Conservation (phyloP, 768 basidiomycete species). For the Amanita thiersii region DNA sequence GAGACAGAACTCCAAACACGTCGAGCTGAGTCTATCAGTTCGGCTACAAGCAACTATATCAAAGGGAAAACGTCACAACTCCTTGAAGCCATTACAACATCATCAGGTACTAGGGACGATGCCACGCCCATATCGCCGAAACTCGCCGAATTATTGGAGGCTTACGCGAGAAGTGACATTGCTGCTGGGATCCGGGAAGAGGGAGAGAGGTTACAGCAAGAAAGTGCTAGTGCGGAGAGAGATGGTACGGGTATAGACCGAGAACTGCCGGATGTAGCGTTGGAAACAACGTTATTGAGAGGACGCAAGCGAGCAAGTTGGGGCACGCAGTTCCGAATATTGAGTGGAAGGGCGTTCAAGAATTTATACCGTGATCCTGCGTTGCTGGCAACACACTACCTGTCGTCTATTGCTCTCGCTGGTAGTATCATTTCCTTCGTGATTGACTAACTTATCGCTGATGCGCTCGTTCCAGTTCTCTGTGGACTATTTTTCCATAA, state of each 20-base stretch:
- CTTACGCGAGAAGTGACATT: conserved; percentile 62
- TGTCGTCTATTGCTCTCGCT: conserved; percentile 76
- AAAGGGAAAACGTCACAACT: conserved; percentile 70
- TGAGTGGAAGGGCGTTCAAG: conserved; percentile 97
- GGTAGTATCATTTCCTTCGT: conserved; percentile 37
- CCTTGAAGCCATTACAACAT: conserved; percentile 45
- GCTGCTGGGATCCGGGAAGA: conserved; percentile 56
- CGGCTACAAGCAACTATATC: conserved; percentile 44
- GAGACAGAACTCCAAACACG: conserved; percentile 48
- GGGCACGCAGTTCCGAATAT: conserved; percentile 85
- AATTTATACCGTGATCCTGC: conserved; percentile 95
- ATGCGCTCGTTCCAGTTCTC: conserved; percentile 43
- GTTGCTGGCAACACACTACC: conserved; percentile 84
- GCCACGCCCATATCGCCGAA: conserved; percentile 41
- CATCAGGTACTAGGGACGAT: conserved; percentile 10
- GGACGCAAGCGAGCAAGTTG: conserved; percentile 78
- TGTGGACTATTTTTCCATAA: conserved; percentile 93
- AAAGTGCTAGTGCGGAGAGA: conserved; percentile 21
- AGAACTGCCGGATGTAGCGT: conserved; percentile 57
- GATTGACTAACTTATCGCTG: conserved; percentile 4
- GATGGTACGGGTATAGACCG: conserved; percentile 21
- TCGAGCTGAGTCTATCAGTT: conserved; percentile 28
- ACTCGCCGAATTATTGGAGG: conserved; percentile 64
- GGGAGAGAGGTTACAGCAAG: conserved; percentile 38
- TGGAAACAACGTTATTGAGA: conserved; percentile 60